These are phyloP conservation scores for Plasmopara viticola DNA, from an alignment of 352 stramenopile species.

Conservation along the genomic window DNA sequence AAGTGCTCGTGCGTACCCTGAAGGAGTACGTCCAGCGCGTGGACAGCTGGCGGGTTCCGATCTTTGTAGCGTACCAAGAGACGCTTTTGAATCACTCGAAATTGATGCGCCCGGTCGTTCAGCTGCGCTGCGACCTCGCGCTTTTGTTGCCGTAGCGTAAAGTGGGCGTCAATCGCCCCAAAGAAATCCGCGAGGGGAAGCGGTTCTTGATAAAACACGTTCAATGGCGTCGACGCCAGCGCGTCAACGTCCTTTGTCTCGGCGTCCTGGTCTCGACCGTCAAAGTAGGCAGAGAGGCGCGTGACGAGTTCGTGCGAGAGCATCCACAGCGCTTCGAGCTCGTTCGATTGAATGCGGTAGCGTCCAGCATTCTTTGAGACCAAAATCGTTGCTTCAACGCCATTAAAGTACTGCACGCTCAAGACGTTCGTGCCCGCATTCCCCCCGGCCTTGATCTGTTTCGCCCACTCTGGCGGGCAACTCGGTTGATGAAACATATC, in stretches of 20 bases:
- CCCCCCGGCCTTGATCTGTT: too few species aligned
- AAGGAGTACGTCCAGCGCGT: slow-evolving; percentile 79
- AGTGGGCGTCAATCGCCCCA: slow-evolving; percentile 82
- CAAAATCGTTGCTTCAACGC: too few species aligned
- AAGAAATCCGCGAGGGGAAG: slow-evolving; percentile 85
- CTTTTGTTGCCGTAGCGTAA: slow-evolving; percentile 59
- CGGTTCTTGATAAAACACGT: slow-evolving; percentile 66
- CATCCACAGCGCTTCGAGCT: too few species aligned
- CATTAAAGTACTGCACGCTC: too few species aligned
- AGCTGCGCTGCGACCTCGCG: slow-evolving; percentile 52
- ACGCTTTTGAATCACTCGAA: slow-evolving; percentile 86
- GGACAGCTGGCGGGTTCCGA: slow-evolving; percentile 69
- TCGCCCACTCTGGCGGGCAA: too few species aligned
- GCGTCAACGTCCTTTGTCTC: too few species aligned
- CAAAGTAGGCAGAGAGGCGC: slow-evolving; percentile 51
- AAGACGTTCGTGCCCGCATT: too few species aligned
- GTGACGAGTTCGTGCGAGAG: slow-evolving; percentile 48
- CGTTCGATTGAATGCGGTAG: too few species aligned
- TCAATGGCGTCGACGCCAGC: too few species aligned
- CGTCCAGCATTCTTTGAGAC: too few species aligned
- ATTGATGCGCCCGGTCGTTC: slow-evolving; percentile 85
- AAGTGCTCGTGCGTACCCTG: slow-evolving; percentile 84
- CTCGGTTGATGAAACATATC: too few species aligned
- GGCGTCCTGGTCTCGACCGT: slow-evolving; percentile 21
- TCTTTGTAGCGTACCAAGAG: slow-evolving; percentile 88